A percentile compares a stretch with the other conserved stretches of the same genome.
Conservation (phyloP, 768 basidiomycete species). For the Floccularia luteovirens region DNA sequence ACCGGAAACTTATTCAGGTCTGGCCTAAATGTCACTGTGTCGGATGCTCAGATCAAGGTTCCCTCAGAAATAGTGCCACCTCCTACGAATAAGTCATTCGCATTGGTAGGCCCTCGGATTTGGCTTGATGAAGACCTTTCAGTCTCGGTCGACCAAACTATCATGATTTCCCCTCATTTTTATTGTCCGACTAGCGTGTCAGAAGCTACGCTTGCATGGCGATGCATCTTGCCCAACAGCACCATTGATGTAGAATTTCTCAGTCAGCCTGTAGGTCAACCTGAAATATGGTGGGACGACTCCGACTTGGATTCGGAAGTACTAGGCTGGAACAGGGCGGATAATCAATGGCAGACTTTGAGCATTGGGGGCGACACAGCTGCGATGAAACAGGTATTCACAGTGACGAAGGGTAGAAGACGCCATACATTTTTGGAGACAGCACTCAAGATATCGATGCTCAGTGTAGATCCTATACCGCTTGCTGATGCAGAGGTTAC, state of each 20-base stretch:
- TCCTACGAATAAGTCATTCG: neutral
- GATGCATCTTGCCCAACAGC: slow-evolving; percentile 4
- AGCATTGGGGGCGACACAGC: slow-evolving; percentile 6
- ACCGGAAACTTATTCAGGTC: slow-evolving; percentile 5
- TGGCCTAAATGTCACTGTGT: slow-evolving; percentile 5
- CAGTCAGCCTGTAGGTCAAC: slow-evolving; percentile 1
- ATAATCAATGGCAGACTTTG: slow-evolving; percentile 6
- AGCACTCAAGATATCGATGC: slow-evolving; percentile 5
- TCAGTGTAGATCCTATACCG: slow-evolving; percentile 1
- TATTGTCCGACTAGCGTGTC: neutral
- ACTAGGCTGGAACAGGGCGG: slow-evolving; percentile 2
- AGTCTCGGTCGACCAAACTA: slow-evolving; percentile 3
- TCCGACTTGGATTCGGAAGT: slow-evolving; percentile 1
- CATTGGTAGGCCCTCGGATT: slow-evolving; percentile 6
- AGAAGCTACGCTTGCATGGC: slow-evolving; percentile 4
- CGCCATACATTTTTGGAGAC: slow-evolving; percentile 8
- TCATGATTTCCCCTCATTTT: neutral
- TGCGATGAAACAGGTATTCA: slow-evolving; percentile 9
- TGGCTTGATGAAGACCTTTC: slow-evolving; percentile 10
- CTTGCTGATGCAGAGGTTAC: slow-evolving; percentile 5
- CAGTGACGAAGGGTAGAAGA: slow-evolving; percentile 7
- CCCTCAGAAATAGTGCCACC: slow-evolving; percentile 5
- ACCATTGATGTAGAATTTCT: neutral
- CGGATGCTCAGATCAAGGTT: neutral
- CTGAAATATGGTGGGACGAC: slow-evolving; percentile 6